Conservation (phyloP, 2,329 filamentous ascomycete genomes). For the Tolypocladium ovalisporum region DNA sequence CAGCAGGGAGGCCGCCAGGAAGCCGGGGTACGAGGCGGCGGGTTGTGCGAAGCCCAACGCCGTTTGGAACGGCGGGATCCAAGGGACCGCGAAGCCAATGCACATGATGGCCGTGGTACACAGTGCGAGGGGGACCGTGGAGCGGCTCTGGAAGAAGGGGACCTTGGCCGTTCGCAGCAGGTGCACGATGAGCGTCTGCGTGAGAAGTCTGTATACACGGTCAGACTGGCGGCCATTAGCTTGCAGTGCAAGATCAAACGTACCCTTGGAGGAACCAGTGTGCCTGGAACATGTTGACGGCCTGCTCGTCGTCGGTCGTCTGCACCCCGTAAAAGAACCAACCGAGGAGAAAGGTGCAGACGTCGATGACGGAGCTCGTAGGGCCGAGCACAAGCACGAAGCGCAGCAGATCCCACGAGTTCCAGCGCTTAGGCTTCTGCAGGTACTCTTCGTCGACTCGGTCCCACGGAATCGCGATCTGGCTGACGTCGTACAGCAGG, state of each 20-base stretch:
- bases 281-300: slow-evolving; percentile 11
- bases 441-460: slow-evolving; percentile 15
- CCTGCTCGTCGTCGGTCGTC: slow-evolving; percentile 3
- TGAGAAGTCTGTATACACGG: slow-evolving; percentile 8
- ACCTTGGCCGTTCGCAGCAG: slow-evolving; percentile 14
- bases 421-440: slow-evolving; percentile 13
- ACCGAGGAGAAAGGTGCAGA: slow-evolving; percentile 11
- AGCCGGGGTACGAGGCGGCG: slow-evolving; percentile 9
- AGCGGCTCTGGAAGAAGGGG: slow-evolving; percentile 14
- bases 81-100: slow-evolving; percentile 13
- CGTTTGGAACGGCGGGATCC: slow-evolving; percentile 11
- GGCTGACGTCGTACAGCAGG: slow-evolving; percentile 17
- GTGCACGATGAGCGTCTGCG: slow-evolving; percentile 17
- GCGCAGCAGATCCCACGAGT: slow-evolving; percentile 15
- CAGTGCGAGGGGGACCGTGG: slow-evolving; percentile 9
- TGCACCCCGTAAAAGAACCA: slow-evolving; percentile 14
- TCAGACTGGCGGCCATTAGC: too few relatives aligned
- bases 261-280: slow-evolving; percentile 17
- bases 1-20: slow-evolving; percentile 12
- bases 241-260: too few relatives aligned
- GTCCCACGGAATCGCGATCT: slow-evolving; percentile 19
- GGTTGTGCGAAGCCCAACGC: slow-evolving; percentile 11
- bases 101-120: slow-evolving; percentile 13
- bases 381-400: slow-evolving; percentile 15
- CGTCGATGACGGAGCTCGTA: slow-evolving; percentile 16